Percentiles rank a stretch among this genome's conserved stretches.
phyloP scores from a whole-genome alignment of 768 basidiomycete genomes.

The Tulasnella sp. region DNA sequence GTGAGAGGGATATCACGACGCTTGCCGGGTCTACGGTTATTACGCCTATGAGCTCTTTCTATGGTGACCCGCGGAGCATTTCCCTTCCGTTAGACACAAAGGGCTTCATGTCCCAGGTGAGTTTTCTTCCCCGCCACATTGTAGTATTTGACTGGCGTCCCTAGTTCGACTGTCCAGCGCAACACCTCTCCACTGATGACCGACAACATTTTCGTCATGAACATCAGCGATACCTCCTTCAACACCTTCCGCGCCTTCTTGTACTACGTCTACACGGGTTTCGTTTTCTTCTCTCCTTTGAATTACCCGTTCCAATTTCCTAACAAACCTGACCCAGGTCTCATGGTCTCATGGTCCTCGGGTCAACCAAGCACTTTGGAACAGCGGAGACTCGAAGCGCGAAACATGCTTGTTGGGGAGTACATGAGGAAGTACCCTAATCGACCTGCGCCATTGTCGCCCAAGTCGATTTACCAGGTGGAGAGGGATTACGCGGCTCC shows the following conservation, averaged over 20 bases:
- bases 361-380: not conserved
- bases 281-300: slow-evolving; percentile 8
- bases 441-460: too few relatives aligned
- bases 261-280: slow-evolving; percentile 15
- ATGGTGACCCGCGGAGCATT: not conserved
- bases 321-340: not conserved
- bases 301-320: slow-evolving; percentile 6
- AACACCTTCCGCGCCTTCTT: slow-evolving; percentile 14
- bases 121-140: not conserved
- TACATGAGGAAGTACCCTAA: too few relatives aligned
- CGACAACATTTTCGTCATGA: slow-evolving; percentile 16
- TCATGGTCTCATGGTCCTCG: not conserved
- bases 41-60: not conserved
- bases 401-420: too few relatives aligned
- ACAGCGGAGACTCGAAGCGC: slow-evolving; percentile 4
- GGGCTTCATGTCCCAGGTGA: not conserved
- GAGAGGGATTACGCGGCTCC: slow-evolving; percentile 17
- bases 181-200: not conserved
- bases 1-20: slow-evolving; percentile 5
- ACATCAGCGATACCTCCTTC: slow-evolving; percentile 16
- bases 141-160: not conserved
- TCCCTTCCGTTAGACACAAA: not conserved
- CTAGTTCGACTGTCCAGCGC: not conserved
- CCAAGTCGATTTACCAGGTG: slow-evolving; percentile 18
- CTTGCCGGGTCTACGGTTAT: not conserved